phyloP scores from a whole-genome alignment of 345 rosid species.

The Populus tremula region DNA sequence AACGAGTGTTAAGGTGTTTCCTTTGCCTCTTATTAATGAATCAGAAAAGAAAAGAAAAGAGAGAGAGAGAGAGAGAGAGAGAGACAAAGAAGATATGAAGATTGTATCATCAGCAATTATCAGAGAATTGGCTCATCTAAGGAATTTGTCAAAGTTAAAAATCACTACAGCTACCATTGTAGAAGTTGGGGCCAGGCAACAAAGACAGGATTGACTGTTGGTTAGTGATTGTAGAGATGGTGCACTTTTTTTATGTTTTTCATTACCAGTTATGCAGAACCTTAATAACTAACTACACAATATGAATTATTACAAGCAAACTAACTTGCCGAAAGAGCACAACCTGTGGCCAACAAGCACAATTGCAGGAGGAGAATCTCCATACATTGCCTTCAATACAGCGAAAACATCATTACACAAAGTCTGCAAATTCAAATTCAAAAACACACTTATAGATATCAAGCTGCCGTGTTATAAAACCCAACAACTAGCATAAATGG shows the following conservation, averaged over 20 bases:
- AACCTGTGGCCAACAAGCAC: constrained; percentile 97
- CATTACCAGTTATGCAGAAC: not conserved
- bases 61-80: too few relatives aligned
- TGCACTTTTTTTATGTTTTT: not conserved
- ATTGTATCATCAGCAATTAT: not conserved
- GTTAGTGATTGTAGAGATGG: not conserved
- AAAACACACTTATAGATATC: constrained; percentile 6
- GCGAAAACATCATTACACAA: constrained; percentile 82
- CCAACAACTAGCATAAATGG: not conserved
- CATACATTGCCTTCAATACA: constrained; percentile 74
- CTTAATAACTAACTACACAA: not conserved
- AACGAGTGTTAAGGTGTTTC: not conserved
- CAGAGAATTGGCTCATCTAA: not conserved
- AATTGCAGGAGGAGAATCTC: constrained; percentile 87
- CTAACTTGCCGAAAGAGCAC: not conserved
- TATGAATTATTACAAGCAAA: not conserved
- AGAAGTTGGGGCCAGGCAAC: not conserved
- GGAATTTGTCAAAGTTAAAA: not conserved
- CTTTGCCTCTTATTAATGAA: not conserved
- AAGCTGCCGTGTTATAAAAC: not conserved
- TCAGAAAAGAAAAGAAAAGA: not conserved
- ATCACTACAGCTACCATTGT: not conserved
- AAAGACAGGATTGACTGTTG: not conserved
- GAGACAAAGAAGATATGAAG: not conserved
- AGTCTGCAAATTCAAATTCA: constrained; percentile 55